These are phyloP conservation scores for Noccaea caerulescens DNA, from an alignment of 345 rosid genomes.

Conservation along the genomic window DNA sequence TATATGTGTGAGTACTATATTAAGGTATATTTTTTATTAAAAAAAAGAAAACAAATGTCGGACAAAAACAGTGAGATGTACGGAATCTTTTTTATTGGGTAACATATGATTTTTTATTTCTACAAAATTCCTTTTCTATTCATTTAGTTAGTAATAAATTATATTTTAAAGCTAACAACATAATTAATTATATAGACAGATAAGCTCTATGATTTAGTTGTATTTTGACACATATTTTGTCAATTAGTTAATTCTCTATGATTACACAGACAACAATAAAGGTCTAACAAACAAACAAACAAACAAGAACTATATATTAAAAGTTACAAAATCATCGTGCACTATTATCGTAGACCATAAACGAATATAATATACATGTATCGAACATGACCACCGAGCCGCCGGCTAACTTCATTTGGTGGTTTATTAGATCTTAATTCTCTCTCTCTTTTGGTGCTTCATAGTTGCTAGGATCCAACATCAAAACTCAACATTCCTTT, in stretches of 20 bases:
- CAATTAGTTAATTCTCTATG: constrained; percentile 17
- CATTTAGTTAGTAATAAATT: background rate
- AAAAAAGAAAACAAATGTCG: too few relatives aligned
- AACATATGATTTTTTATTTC: background rate
- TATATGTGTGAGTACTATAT: too few relatives aligned
- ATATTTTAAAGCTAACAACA: background rate
- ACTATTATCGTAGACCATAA: constrained; percentile 28
- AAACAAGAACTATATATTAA: background rate
- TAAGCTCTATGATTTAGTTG: background rate
- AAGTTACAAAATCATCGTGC: constrained; percentile 29
- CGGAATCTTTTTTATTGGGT: background rate
- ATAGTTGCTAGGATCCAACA: too few relatives aligned
- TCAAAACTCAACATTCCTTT: too few relatives aligned
- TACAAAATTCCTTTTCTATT: too few relatives aligned
- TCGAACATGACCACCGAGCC: too few relatives aligned
- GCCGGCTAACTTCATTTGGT: too few relatives aligned
- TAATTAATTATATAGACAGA: constrained; percentile 7
- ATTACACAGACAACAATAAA: constrained; percentile 30
- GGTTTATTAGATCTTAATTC: too few relatives aligned
- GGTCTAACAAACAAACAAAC: background rate
- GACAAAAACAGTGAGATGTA: too few relatives aligned
- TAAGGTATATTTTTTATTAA: too few relatives aligned
- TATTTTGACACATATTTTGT: background rate
- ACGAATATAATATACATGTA: background rate
- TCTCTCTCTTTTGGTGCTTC: too few relatives aligned